Base-by-base conservation (phyloP, 768 basidiomycete genomes). In the Amanita rimosa region DNA sequence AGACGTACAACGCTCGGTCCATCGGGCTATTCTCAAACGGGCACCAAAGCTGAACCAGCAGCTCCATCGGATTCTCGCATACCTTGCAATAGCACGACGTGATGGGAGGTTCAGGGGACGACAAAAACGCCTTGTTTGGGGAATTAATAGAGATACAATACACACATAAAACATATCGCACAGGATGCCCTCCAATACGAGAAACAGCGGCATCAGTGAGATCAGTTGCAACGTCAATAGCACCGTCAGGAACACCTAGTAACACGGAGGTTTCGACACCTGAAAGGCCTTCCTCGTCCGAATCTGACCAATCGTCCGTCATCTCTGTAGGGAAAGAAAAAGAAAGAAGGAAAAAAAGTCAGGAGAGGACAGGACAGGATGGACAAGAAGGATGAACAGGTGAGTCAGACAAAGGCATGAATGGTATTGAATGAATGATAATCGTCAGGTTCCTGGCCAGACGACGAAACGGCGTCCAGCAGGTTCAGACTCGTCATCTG, bases 391-490 rank as follows among this genome's bases (percentile, higher is more conserved):
- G 50, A 10, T 39, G 37, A 48, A 42, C 49, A 48, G 55, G 54
- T 48, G 58, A 24, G 67, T 90, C 89, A 91, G 89, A 69, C n/a
- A n/a, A 42, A 83, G 72, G 87, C 89, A 91, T 92, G 89, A 92
- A 92, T 91, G 87, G 88, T 85, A 85, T 69, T n/a, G n/a, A n/a
- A 59, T 61, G 22, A 3, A 64, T 68, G 65, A 61, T 66, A 64
- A 57, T 89, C 86, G 77, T 88, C 87, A 83, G 60, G 53, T 70
- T 67, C 63, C 51, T 56, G 55, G 56, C 54, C 57, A 58, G 65
- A 63, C 72, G 75, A 78, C 80, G 78, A 80, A 34, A 76, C 80
- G 69, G 56, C 52, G 29, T 29, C 29, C 60, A 53, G 57, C 62
- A 62, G 59, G 61, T 65, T 91, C 89, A 71, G 89, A 92, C 89